Evolutionary conservation across 2,329 filamentous ascomycete genomes (phyloP).

Genomic region (Ophiostoma montium): DNA sequence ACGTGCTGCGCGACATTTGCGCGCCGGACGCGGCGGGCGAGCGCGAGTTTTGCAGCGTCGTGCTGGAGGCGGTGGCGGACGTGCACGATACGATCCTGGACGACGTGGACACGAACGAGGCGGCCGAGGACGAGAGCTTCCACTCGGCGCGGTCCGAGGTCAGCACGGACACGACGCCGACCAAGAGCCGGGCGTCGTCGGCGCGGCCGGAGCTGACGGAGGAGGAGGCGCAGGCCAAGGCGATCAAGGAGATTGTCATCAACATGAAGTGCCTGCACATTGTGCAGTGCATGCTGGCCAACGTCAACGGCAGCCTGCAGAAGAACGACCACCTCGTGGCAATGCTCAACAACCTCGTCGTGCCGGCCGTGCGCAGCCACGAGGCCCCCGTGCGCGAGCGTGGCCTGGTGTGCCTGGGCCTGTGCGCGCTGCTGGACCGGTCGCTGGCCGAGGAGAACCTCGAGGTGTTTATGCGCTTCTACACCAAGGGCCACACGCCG

Average conservation of each 20-base stretch:
- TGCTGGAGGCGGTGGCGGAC: constrained; percentile 88
- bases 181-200: constrained; percentile 26
- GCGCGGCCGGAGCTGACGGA: constrained; percentile 34
- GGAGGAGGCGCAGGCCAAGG: constrained; percentile 58
- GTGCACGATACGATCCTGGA: constrained; percentile 88
- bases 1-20: constrained; percentile 71
- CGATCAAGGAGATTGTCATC: constrained; percentile 80
- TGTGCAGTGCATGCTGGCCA: constrained; percentile 92
- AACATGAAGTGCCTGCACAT: constrained; percentile 98
- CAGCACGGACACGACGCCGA: constrained; percentile 48
- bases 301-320: constrained; percentile 77
- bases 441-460: constrained; percentile 87
- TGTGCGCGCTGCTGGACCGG: constrained; percentile 84
- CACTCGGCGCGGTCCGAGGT: constrained; percentile 84
- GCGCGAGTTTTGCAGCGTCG: constrained; percentile 68
- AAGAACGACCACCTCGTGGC: constrained; percentile 82
- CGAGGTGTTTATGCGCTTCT: constrained; percentile 88
- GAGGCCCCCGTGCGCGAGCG: constrained; percentile 86
- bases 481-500: constrained; percentile 78
- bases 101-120: constrained; percentile 39
- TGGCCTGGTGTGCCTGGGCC: constrained; percentile 74
- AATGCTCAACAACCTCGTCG: constrained; percentile 96
- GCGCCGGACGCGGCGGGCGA: constrained; percentile 60
- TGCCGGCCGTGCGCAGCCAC: constrained; percentile 85
- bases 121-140: constrained; percentile 67